Evolutionary conservation across 2,329 filamentous ascomycete species (phyloP).

Genomic region (Pseudogymnoascus sp.): DNA sequence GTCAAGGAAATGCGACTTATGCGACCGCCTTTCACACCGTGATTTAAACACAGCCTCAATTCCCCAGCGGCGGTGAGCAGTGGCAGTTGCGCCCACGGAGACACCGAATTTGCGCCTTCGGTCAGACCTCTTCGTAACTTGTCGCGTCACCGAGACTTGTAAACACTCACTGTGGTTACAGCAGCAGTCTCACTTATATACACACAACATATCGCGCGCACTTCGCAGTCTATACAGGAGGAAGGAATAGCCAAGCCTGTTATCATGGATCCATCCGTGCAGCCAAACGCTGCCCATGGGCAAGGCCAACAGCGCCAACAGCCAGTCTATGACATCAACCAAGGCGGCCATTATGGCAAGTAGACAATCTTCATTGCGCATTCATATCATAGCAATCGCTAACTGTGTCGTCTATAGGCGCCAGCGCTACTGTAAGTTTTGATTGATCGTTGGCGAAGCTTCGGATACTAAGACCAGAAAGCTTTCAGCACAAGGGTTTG

Average conservation of each 20-base stretch:
- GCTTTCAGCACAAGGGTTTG: constrained; percentile 81
- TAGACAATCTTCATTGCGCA: constrained; percentile 11
- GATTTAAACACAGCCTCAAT: constrained; percentile 6
- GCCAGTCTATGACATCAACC: constrained; percentile 63
- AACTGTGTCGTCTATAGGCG: constrained; percentile 40
- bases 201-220: neutral
- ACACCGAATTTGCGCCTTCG: constrained; percentile 1
- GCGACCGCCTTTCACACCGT: constrained; percentile 6
- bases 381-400: constrained; percentile 12
- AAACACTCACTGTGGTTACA: constrained; percentile 2
- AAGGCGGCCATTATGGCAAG: constrained; percentile 73
- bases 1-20: constrained; percentile 6
- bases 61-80: constrained; percentile 1
- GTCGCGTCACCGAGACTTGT: constrained; percentile 3
- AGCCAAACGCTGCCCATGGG: constrained; percentile 43
- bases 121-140: neutral
- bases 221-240: neutral
- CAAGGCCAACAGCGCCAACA: constrained; percentile 38
- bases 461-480: constrained; percentile 31
- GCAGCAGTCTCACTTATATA: neutral
- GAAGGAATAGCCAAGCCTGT: neutral
- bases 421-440: constrained; percentile 56
- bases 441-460: neutral
- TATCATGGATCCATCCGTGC: constrained; percentile 48
- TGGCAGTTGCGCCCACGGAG: constrained; percentile 4